phyloP scores from a whole-genome alignment of 345 rosid species.

The Eucalyptus grandis region DNA sequence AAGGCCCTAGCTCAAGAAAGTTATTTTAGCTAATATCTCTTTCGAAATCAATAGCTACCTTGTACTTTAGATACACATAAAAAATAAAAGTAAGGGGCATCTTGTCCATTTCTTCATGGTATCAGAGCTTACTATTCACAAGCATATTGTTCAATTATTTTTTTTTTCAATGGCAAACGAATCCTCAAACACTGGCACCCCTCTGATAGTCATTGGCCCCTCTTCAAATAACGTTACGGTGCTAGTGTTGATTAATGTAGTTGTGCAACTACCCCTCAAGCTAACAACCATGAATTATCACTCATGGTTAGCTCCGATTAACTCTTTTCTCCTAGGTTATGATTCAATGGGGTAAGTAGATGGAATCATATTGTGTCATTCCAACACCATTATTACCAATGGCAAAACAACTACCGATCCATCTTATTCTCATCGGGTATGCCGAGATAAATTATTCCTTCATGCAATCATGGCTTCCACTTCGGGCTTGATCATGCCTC shows the following conservation, averaged over 20 bases:
- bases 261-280: not conserved
- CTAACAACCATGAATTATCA: not conserved
- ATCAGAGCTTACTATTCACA: not conserved
- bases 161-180: not conserved
- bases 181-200: not conserved
- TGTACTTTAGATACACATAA: too few species aligned
- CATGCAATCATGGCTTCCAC: not conserved
- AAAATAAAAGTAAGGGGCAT: too few species aligned
- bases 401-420: not conserved
- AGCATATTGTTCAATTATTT: not conserved
- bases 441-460: not conserved
- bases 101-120: too few species aligned
- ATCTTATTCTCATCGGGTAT: not conserved
- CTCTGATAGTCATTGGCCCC: not conserved
- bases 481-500: not conserved
- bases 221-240: not conserved
- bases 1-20: too few species aligned
- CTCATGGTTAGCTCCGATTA: not conserved
- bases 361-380: too few species aligned
- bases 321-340: not conserved
- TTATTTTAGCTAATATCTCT: too few species aligned
- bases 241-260: too few species aligned
- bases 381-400: not conserved
- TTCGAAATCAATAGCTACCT: too few species aligned
- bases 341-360: not conserved